Percentiles rank a stretch among this genome's conserved stretches.
Conservation (phyloP, 352 stramenopile genomes). For the Globisporangium acanthophoron region DNA sequence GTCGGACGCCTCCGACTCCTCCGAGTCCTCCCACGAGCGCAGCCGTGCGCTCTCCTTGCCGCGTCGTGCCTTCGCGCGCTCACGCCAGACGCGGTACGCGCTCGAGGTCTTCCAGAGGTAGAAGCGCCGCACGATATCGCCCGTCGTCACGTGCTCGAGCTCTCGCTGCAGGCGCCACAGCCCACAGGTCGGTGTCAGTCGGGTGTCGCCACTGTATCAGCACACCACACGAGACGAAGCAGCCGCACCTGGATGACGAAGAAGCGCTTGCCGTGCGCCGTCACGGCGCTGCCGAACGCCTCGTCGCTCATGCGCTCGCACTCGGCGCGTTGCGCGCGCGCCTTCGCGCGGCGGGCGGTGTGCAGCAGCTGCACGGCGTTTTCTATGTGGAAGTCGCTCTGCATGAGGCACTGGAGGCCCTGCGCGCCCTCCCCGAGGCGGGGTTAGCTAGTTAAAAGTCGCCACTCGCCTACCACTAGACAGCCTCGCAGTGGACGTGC, state of each 20-base stretch:
- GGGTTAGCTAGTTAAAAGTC: neutral
- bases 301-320: slow-evolving; percentile 27
- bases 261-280: slow-evolving; percentile 55
- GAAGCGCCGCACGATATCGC: slow-evolving; percentile 54
- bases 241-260: slow-evolving; percentile 43
- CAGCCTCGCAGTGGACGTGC: neutral
- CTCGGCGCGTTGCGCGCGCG: slow-evolving; percentile 17
- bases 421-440: slow-evolving; percentile 6
- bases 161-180: slow-evolving; percentile 26
- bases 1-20: slow-evolving; percentile 28
- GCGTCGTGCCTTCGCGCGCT: slow-evolving; percentile 28
- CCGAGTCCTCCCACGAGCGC: slow-evolving; percentile 33
- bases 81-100: slow-evolving; percentile 44
- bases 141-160: slow-evolving; percentile 27
- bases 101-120: slow-evolving; percentile 66
- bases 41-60: slow-evolving; percentile 39
- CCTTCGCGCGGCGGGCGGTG: slow-evolving; percentile 21
- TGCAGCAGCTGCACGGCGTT: slow-evolving; percentile 36
- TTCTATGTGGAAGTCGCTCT: slow-evolving; percentile 41
- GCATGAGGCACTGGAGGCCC: slow-evolving; percentile 58
- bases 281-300: slow-evolving; percentile 36
- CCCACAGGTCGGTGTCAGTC: neutral
- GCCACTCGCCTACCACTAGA: neutral
- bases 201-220: neutral
- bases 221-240: slow-evolving; percentile 1